Conservation (phyloP, 768 basidiomycete genomes). For the Cystofilobasidium bisporidii region DNA sequence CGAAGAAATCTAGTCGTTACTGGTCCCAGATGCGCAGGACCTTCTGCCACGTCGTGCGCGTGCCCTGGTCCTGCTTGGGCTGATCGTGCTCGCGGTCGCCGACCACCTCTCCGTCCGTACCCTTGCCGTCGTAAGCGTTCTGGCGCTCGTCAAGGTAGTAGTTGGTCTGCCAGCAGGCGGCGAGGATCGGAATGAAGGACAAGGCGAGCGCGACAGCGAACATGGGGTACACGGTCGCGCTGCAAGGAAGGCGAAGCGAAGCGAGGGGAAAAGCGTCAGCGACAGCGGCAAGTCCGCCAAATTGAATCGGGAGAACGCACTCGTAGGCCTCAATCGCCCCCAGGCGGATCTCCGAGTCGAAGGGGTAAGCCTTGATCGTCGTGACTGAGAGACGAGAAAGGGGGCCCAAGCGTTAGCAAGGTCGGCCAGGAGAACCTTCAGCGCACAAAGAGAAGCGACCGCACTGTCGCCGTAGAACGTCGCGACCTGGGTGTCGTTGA, state of each 20-base stretch:
- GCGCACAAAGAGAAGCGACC: not conserved
- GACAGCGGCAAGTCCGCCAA: not conserved
- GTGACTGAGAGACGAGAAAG: not conserved
- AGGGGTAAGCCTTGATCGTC: conserved; percentile 11
- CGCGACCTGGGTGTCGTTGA: conserved; percentile 34
- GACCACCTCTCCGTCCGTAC: too few relatives aligned
- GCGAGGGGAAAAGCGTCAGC: not conserved
- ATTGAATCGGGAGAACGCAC: not conserved
- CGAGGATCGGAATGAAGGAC: conserved; percentile 34
- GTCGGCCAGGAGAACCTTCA: not conserved
- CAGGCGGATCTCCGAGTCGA: conserved; percentile 19
- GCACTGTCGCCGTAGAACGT: conserved; percentile 34
- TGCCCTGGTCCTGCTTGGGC: too few relatives aligned
- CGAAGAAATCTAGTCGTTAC: too few relatives aligned
- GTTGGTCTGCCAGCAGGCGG: conserved; percentile 10
- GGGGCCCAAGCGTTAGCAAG: not conserved
- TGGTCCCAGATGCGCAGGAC: too few relatives aligned
- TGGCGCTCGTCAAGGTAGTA: not conserved
- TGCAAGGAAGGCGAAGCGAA: conserved; percentile 25
- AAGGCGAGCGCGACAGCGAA: conserved; percentile 36
- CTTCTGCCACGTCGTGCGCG: too few relatives aligned
- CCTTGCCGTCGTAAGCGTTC: too few relatives aligned
- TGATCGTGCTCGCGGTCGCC: too few relatives aligned
- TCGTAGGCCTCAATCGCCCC: conserved; percentile 28
- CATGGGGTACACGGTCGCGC: conserved; percentile 33